Evolutionary conservation across 169 alveolate species (phyloP).

Genomic region (Miamiensis avidus): DNA sequence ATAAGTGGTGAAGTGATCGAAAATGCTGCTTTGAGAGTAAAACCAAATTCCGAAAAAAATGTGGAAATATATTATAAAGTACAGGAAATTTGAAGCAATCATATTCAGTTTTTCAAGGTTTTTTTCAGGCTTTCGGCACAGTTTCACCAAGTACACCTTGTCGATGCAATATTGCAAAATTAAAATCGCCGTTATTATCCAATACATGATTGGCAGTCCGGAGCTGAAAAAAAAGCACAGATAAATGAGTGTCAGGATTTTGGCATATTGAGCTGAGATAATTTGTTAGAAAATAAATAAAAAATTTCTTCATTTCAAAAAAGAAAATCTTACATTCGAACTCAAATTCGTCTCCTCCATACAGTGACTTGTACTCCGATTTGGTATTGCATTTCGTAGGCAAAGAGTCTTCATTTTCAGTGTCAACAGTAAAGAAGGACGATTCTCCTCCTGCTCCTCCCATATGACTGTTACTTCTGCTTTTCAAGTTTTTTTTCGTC

Average conservation of each 20-base stretch:
- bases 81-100: neutral
- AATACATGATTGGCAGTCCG: neutral
- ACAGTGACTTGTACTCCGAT: neutral
- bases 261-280: neutral
- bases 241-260: neutral
- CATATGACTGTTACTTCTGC: no score
- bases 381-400: neutral
- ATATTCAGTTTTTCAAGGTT: neutral
- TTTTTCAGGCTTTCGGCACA: neutral
- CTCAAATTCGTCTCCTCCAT: neutral
- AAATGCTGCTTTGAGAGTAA: neutral
- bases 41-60: neutral
- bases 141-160: neutral
- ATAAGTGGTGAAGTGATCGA: neutral
- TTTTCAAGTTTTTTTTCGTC: no score
- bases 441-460: no score
- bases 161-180: neutral
- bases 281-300: no score
- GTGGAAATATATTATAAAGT: neutral
- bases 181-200: neutral
- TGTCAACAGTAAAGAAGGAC: no score
- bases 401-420: no score
- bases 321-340: neutral
- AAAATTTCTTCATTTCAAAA: no score
- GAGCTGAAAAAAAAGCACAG: neutral